Evolutionary conservation across 805 yeast genomes (phyloP).

Genomic region (Candida nemodendra): DNA sequence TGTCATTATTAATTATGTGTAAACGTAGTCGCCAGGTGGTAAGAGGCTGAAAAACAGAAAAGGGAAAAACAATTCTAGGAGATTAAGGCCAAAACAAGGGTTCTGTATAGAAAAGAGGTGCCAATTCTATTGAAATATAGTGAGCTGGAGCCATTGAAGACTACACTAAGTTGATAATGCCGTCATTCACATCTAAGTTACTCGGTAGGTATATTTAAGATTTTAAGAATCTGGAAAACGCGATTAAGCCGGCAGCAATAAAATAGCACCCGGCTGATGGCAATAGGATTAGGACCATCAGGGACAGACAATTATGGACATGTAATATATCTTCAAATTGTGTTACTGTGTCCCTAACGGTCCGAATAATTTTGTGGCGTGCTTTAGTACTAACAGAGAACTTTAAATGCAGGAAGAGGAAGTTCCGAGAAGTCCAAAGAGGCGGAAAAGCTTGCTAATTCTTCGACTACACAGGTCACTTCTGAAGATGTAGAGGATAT

Average conservation of each 20-base stretch:
- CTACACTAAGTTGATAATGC: constrained; percentile 21
- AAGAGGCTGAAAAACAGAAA: constrained; percentile 4
- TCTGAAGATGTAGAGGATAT: constrained; percentile 60
- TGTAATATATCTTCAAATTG: too few species aligned
- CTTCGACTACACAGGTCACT: neutral
- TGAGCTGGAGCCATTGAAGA: too few species aligned
- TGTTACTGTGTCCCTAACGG: too few species aligned
- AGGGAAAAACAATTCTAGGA: neutral
- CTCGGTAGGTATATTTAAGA: constrained; percentile 21
- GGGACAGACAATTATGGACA: too few species aligned
- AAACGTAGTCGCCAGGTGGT: neutral
- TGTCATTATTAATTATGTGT: constrained; percentile 1
- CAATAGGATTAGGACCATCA: too few species aligned
- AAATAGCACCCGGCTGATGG: too few species aligned
- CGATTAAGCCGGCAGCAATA: too few species aligned
- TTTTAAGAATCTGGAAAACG: too few species aligned
- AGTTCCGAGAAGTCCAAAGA: constrained; percentile 20
- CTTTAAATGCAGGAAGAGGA: constrained; percentile 17
- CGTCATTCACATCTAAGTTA: constrained; percentile 26
- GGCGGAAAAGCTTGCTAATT: constrained; percentile 8
- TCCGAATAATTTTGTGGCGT: too few species aligned
- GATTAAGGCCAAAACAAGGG: constrained; percentile 1
- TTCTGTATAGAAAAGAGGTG: too few species aligned
- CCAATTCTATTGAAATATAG: too few species aligned
- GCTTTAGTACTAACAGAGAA: constrained; percentile 1